A percentile compares a stretch with the other conserved stretches of the same genome.
Evolutionary conservation across 352 stramenopile species (phyloP).

Genomic region (Pilasporangium apinafurcum): DNA sequence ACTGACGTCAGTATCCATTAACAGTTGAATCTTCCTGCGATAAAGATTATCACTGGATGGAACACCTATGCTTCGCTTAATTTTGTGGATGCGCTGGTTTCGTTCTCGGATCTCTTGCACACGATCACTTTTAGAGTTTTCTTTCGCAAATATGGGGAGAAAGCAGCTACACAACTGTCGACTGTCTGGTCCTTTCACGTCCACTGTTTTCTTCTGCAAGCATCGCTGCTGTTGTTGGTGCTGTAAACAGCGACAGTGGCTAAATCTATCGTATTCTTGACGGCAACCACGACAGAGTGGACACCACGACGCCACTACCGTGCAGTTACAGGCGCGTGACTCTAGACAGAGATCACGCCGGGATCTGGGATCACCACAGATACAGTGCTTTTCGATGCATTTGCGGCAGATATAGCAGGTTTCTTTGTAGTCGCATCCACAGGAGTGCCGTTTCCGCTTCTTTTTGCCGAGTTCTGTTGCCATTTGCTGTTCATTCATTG

Average conservation of each 20-base stretch:
- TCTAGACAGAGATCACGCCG: conserved; percentile 31
- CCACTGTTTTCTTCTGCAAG: conserved; percentile 7
- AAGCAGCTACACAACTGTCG: conserved; percentile 32
- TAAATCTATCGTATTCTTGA: conserved; percentile 10
- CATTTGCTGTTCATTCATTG: conserved; percentile 1
- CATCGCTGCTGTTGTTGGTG: conserved; percentile 27
- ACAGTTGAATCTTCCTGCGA: conserved; percentile 20
- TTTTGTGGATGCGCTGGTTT: conserved; percentile 17
- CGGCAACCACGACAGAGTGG: conserved; percentile 51
- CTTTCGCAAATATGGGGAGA: background rate
- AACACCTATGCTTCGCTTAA: conserved; percentile 25
- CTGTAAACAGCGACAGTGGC: conserved; percentile 59
- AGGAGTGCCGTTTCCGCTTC: conserved; percentile 18
- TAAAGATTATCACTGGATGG: conserved; percentile 37
- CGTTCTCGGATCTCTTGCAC: conserved; percentile 11
- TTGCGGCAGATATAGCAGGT: conserved; percentile 40
- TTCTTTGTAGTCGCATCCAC: conserved; percentile 39
- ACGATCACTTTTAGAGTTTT: background rate
- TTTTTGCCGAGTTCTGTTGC: no score
- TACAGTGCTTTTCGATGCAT: conserved; percentile 59
- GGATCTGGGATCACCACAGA: conserved; percentile 23
- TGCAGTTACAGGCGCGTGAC: conserved; percentile 61
- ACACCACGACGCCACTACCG: conserved; percentile 27
- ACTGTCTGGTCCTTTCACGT: conserved; percentile 7
- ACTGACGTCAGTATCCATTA: conserved; percentile 11